Conservation (phyloP, 1,139 yeast species). For the Pneumocystis carinii region DNA sequence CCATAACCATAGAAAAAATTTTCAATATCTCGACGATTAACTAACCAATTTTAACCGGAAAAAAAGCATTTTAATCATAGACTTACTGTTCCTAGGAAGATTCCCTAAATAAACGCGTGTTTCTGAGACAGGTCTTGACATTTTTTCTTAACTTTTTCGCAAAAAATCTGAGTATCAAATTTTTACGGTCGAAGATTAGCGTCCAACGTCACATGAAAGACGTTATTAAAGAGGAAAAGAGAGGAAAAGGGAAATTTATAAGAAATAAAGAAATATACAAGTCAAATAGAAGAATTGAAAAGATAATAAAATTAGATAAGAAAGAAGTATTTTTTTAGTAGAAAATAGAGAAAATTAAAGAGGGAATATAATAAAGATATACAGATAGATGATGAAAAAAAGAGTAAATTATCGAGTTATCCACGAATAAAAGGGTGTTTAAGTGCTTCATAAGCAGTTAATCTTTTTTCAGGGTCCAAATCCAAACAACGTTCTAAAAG, state of each 20-base stretch:
- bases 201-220: background rate
- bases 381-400: background rate
- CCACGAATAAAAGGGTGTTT: slow-evolving; percentile 52
- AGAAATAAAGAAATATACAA: too few species aligned
- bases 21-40: slow-evolving; percentile 14
- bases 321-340: background rate
- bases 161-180: background rate
- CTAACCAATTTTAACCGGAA: slow-evolving; percentile 5
- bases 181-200: background rate
- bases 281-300: too few species aligned
- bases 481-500: slow-evolving; percentile 54
- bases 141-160: background rate
- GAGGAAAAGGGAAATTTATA: too few species aligned
- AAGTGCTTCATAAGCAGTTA: slow-evolving; percentile 53
- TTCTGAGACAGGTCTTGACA: background rate
- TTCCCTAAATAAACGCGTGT: background rate
- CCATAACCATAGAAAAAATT: slow-evolving; percentile 17
- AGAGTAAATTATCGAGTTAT: background rate
- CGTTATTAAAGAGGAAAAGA: too few species aligned
- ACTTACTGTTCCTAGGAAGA: background rate
- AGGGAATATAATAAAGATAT: background rate
- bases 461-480: slow-evolving; percentile 59
- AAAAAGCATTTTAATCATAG: background rate
- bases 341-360: background rate
- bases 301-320: too few species aligned